Evolutionary conservation across 2,329 filamentous ascomycete genomes (phyloP).

Genomic region (Cercospora sojina): DNA sequence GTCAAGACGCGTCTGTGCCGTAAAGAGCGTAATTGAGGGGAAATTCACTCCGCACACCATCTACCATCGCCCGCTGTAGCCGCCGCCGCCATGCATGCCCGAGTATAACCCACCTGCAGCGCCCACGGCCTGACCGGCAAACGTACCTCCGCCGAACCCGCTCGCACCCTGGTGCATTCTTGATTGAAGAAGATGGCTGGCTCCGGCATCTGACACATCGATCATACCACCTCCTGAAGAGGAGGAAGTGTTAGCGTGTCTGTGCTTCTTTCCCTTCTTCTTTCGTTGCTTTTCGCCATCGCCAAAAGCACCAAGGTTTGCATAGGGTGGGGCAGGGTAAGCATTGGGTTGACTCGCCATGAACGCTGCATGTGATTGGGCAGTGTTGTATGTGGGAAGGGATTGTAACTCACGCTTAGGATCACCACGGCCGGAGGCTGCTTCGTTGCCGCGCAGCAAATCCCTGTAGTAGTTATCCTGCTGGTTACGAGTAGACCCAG

Average conservation of each 20-base stretch:
- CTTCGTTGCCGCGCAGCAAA: slow-evolving; percentile 27
- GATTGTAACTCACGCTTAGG: slow-evolving; percentile 39
- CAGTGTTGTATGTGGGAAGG: slow-evolving; percentile 29
- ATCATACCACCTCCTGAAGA: slow-evolving; percentile 92
- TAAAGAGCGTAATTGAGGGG: slow-evolving; percentile 6
- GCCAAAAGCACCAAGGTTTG: slow-evolving; percentile 30
- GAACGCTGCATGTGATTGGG: slow-evolving; percentile 28
- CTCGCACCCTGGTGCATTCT: slow-evolving; percentile 88
- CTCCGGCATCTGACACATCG: slow-evolving; percentile 84
- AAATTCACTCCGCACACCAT: slow-evolving; percentile 19
- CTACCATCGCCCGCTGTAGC: slow-evolving; percentile 35
- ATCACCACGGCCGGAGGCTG: slow-evolving; percentile 22
- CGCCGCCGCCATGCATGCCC: slow-evolving; percentile 36
- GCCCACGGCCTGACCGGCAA: slow-evolving; percentile 27
- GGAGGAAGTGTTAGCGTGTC: slow-evolving; percentile 99
- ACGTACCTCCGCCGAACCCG: slow-evolving; percentile 44
- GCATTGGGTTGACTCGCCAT: slow-evolving; percentile 28
- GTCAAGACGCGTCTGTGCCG: slow-evolving; percentile 25
- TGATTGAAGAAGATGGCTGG: slow-evolving; percentile 86
- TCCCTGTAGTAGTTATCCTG: slow-evolving; percentile 30
- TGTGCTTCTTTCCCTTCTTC: slow-evolving; percentile 99
- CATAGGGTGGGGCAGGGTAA: slow-evolving; percentile 28
- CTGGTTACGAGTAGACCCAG: slow-evolving; percentile 47
- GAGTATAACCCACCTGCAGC: slow-evolving; percentile 32
- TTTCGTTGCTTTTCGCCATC: slow-evolving; percentile 61